These are phyloP conservation scores for Tolypocladium capitatum DNA, from an alignment of 2,329 filamentous ascomycete species.

Conservation along the genomic window DNA sequence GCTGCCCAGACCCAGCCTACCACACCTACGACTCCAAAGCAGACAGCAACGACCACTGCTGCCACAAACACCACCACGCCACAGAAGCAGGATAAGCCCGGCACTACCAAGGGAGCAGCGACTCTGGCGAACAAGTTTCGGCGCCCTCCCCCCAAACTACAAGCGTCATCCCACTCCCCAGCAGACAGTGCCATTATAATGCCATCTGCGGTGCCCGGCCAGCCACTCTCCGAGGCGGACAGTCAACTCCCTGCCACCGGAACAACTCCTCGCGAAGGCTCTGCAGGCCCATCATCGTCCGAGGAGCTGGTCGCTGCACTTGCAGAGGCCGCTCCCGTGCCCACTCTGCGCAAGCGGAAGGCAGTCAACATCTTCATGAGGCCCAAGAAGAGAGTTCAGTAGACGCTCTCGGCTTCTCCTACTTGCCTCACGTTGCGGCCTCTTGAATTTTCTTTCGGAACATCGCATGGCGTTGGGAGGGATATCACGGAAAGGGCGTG, in stretches of 20 bases:
- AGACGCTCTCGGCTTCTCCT: not conserved
- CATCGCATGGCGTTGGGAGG: not conserved
- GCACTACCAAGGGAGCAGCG: not conserved
- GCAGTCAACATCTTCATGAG: conserved; percentile 37
- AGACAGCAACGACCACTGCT: not conserved
- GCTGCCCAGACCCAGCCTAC: conserved; percentile 1
- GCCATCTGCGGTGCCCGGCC: not conserved
- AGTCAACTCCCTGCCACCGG: not conserved
- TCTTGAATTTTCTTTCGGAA: not conserved
- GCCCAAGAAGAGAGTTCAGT: conserved; percentile 24
- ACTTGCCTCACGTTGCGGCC: not conserved
- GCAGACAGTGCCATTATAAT: not conserved
- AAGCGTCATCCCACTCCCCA: not conserved
- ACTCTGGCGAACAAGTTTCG: conserved; percentile 6
- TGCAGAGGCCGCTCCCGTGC: not conserved
- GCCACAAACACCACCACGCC: conserved; percentile 1
- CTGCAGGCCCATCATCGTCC: not conserved
- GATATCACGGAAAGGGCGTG: not conserved
- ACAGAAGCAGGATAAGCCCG: conserved; percentile 9
- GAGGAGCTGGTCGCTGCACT: not conserved
- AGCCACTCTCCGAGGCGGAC: not conserved
- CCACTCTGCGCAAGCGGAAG: conserved; percentile 27
- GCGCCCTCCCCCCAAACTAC: not conserved
- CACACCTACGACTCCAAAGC: not conserved
- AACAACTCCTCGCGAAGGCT: not conserved